Evolutionary conservation across 2,329 filamentous ascomycete species (phyloP).

Genomic region (Aspergillus pseudoterreus): DNA sequence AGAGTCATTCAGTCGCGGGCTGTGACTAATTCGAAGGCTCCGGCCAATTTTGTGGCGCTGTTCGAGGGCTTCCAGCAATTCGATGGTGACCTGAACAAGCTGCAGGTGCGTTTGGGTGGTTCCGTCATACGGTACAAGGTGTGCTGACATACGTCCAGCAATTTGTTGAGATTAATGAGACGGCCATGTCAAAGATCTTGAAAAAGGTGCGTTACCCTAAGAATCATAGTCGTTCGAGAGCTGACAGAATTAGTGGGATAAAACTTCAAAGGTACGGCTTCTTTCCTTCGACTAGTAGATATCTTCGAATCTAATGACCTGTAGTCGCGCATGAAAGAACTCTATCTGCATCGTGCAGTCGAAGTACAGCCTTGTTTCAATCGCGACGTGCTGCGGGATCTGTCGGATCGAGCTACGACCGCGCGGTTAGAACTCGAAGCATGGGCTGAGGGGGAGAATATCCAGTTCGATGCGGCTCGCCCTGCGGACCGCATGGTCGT

Average conservation of each 20-base stretch:
- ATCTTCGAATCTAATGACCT: conserved; percentile 3
- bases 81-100: conserved; percentile 91
- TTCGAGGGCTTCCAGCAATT: conserved; percentile 98
- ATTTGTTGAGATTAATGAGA: conserved; percentile 97
- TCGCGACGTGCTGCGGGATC: conserved; percentile 89
- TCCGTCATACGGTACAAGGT: neutral
- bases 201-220: conserved; percentile 66
- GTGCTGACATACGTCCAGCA: conserved; percentile 53
- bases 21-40: conserved; percentile 75
- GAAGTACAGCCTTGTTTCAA: conserved; percentile 99
- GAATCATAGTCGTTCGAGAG: conserved; percentile 1
- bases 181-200: conserved; percentile 94
- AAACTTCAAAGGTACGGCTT: conserved; percentile 77
- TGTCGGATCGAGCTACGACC: conserved; percentile 96
- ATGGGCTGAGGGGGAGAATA: conserved; percentile 94
- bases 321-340: conserved; percentile 89
- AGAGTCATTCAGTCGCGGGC: conserved; percentile 77
- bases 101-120: conserved; percentile 52
- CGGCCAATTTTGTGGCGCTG: conserved; percentile 88
- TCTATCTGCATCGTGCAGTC: conserved; percentile 91
- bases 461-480: conserved; percentile 66
- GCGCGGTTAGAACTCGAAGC: conserved; percentile 90
- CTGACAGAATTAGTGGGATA: conserved; percentile 70
- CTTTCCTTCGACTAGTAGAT: conserved; percentile 7
- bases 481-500: conserved; percentile 36